These are phyloP conservation scores for Hypoxylon lienhwacheense DNA, from an alignment of 495 filamentous ascomycete species.

Conservation along the genomic window DNA sequence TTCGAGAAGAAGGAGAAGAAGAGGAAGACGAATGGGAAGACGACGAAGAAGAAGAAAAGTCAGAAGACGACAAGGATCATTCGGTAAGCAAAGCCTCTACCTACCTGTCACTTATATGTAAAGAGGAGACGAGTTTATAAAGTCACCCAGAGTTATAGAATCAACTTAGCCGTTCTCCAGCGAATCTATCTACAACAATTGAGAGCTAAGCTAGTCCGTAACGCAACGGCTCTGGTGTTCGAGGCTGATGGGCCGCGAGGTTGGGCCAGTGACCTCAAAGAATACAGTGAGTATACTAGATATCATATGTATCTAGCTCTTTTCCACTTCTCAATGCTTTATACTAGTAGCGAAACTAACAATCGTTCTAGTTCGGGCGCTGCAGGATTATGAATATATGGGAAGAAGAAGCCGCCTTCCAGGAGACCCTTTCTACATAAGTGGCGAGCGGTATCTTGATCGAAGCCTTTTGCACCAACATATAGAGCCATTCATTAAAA, in stretches of 20 bases:
- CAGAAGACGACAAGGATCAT: too few species aligned
- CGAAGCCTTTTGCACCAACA: not conserved
- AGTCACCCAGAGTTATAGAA: too few species aligned
- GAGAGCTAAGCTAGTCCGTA: not conserved
- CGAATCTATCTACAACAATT: not conserved
- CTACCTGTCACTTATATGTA: too few species aligned
- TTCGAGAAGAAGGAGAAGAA: too few species aligned
- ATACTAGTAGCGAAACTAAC: too few species aligned
- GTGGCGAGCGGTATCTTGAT: not conserved
- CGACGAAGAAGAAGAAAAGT: too few species aligned
- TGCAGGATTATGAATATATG: slow-evolving; percentile 6
- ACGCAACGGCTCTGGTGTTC: not conserved
- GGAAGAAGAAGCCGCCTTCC: not conserved
- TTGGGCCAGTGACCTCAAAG: not conserved
- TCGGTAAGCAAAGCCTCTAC: too few species aligned
- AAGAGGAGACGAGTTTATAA: too few species aligned
- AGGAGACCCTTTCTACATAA: slow-evolving; percentile 1
- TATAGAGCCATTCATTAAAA: not conserved
- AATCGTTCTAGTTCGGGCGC: not conserved
- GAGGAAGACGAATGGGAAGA: too few species aligned
- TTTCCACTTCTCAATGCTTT: too few species aligned
- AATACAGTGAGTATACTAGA: not conserved
- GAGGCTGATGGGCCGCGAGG: not conserved
- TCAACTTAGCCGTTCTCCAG: slow-evolving; percentile 1
- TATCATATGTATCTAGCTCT: not conserved